Conservation (phyloP, 2,329 filamentous ascomycete genomes). For the Hypoxylon sp. region DNA sequence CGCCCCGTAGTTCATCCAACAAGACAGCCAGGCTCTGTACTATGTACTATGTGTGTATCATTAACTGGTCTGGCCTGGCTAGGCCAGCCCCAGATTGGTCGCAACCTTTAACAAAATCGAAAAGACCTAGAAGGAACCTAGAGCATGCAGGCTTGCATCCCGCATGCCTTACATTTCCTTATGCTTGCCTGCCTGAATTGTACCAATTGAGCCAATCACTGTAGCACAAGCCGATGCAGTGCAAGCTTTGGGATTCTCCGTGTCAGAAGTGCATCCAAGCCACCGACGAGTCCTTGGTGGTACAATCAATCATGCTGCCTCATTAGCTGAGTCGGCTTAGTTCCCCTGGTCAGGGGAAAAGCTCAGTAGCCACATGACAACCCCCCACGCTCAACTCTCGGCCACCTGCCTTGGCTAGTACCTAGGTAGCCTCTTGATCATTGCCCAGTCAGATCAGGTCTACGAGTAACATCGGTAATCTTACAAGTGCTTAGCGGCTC, state of each 20-base stretch:
- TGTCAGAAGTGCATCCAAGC: slow-evolving; percentile 41
- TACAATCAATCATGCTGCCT: slow-evolving; percentile 36
- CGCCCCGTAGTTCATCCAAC: slow-evolving; percentile 33
- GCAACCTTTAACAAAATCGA: slow-evolving; percentile 22
- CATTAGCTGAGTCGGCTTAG: slow-evolving; percentile 16
- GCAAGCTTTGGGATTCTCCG: slow-evolving; percentile 19
- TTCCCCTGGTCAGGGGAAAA: slow-evolving; percentile 31
- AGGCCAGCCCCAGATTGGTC: slow-evolving; percentile 24
- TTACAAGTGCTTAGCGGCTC: slow-evolving; percentile 36
- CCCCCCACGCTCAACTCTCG: slow-evolving; percentile 37
- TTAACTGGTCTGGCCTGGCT: no score
- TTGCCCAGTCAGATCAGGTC: slow-evolving; percentile 25
- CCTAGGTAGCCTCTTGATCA: slow-evolving; percentile 29
- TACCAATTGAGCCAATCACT: slow-evolving; percentile 33
- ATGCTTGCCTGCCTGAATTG: slow-evolving; percentile 37
- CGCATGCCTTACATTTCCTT: slow-evolving; percentile 18
- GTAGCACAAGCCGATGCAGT: slow-evolving; percentile 12
- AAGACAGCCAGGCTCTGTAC: slow-evolving; percentile 19
- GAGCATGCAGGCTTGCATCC: slow-evolving; percentile 26
- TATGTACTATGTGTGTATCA: background rate
- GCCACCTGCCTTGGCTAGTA: slow-evolving; percentile 16
- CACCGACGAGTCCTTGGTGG: slow-evolving; percentile 34
- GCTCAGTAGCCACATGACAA: slow-evolving; percentile 34
- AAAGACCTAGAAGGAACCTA: slow-evolving; percentile 15
- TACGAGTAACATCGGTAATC: slow-evolving; percentile 20